Percentiles rank a stretch among this genome's conserved stretches.
Evolutionary conservation across 2,329 filamentous ascomycete species (phyloP).

Genomic region (Bipolaris victoriae): DNA sequence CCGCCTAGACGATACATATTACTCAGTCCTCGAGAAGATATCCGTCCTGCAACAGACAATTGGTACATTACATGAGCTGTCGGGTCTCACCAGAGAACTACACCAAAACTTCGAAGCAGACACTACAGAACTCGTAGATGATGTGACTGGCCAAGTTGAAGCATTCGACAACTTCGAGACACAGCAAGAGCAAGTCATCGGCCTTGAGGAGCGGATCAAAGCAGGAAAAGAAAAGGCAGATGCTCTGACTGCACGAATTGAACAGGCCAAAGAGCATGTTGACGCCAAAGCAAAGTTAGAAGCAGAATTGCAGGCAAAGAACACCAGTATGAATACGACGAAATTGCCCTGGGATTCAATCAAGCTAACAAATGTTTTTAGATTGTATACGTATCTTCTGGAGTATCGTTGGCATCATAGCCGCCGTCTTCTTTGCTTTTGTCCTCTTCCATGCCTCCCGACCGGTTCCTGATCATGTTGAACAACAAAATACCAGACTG

Average conservation of each 20-base stretch:
- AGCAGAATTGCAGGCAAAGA: constrained; percentile 70
- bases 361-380: constrained; percentile 27
- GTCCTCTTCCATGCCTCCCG: constrained; percentile 48
- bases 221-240: constrained; percentile 65
- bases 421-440: constrained; percentile 56
- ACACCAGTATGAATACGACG: constrained; percentile 44
- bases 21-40: constrained; percentile 73
- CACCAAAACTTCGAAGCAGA: constrained; percentile 66
- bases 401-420: constrained; percentile 59
- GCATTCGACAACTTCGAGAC: constrained; percentile 67
- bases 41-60: constrained; percentile 69
- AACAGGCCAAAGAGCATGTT: constrained; percentile 67
- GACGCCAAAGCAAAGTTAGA: constrained; percentile 72
- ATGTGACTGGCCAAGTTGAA: constrained; percentile 66
- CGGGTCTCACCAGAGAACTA: constrained; percentile 64
- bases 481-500: constrained; percentile 15
- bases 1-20: constrained; percentile 75
- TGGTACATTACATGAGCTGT: constrained; percentile 69
- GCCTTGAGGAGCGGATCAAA: constrained; percentile 67
- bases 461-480: constrained; percentile 16
- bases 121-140: constrained; percentile 63
- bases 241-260: constrained; percentile 67
- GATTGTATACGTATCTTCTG: constrained; percentile 67
- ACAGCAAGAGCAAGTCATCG: constrained; percentile 68
- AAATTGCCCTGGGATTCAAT: neutral